Evolutionary conservation across 2,329 filamentous ascomycete genomes (phyloP).

Genomic region (Fusarium oxysporum): DNA sequence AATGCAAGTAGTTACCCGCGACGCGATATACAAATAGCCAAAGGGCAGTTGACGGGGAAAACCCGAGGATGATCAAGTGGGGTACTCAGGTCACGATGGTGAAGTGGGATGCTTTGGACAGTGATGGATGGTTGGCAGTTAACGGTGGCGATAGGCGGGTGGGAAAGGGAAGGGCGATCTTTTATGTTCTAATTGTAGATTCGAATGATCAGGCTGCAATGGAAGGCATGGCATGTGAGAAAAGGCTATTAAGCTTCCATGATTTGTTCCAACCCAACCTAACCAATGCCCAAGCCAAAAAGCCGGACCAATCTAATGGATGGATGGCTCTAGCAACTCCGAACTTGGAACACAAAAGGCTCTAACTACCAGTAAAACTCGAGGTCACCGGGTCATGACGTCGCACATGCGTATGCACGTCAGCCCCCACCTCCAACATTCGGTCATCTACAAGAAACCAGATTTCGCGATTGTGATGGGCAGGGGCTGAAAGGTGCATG

Average conservation of each 20-base stretch:
- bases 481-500: slow-evolving; percentile 20
- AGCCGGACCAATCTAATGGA: slow-evolving; percentile 10
- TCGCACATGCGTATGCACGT: slow-evolving; percentile 44
- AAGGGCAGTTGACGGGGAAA: slow-evolving; percentile 12
- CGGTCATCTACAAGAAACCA: slow-evolving; percentile 37
- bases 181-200: slow-evolving; percentile 32
- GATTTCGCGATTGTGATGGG: slow-evolving; percentile 30
- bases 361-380: slow-evolving; percentile 7
- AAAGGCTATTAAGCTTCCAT: slow-evolving; percentile 27
- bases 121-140: slow-evolving; percentile 15
- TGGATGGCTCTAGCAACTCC: slow-evolving; percentile 9
- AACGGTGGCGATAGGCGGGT: slow-evolving; percentile 10
- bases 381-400: slow-evolving; percentile 40
- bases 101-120: slow-evolving; percentile 13
- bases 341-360: slow-evolving; percentile 15
- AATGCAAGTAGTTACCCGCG: slow-evolving; percentile 30
- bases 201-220: slow-evolving; percentile 15
- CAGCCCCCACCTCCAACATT: slow-evolving; percentile 33
- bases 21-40: slow-evolving; percentile 12
- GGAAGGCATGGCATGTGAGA: background rate
- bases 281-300: slow-evolving; percentile 26
- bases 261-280: slow-evolving; percentile 27
- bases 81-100: slow-evolving; percentile 28
- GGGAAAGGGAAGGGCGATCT: slow-evolving; percentile 32
- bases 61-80: slow-evolving; percentile 22